A percentile compares a stretch with the other conserved stretches of the same genome.
Evolutionary conservation across 2,329 filamentous ascomycete genomes (phyloP).

Genomic region (Aspergillus flavus): DNA sequence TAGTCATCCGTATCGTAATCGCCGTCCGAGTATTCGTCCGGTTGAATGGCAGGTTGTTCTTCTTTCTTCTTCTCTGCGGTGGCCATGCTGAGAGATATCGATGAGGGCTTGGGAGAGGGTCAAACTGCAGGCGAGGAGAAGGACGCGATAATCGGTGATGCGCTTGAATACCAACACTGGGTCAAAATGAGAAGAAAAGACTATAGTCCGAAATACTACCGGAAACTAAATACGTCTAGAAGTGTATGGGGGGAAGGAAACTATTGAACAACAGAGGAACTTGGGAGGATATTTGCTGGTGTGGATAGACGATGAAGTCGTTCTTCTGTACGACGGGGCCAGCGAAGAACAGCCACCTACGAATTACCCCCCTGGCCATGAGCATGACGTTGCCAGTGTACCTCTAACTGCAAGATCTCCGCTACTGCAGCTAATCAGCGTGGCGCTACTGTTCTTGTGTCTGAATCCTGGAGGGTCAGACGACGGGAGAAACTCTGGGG

Average conservation of each 20-base stretch:
- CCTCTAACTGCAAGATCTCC: conserved; percentile 3
- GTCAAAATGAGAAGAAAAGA: background rate
- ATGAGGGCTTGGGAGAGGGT: background rate
- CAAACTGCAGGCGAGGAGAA: background rate
- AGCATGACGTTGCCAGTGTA: conserved; percentile 9
- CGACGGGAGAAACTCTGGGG: background rate
- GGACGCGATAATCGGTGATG: background rate
- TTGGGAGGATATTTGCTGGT: background rate
- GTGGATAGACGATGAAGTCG: background rate
- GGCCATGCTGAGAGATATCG: conserved; percentile 25
- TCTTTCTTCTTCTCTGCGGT: conserved; percentile 33
- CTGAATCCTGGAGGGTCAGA: conserved; percentile 1
- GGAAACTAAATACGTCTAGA: background rate
- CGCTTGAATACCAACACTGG: background rate
- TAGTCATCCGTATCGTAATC: conserved; percentile 35
- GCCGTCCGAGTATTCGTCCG: conserved; percentile 28
- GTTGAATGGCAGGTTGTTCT: conserved; percentile 27
- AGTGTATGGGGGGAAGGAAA: no score
- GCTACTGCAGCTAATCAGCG: conserved; percentile 1
- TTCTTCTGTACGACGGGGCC: background rate
- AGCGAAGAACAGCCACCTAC: conserved; percentile 6
- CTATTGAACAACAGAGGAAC: background rate
- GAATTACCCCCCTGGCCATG: background rate
- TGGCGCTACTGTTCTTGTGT: background rate
- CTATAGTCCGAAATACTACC: background rate